A percentile compares a stretch with the other conserved stretches of the same genome.
Conservation (phyloP, 2,329 filamentous ascomycete genomes). For the Trichophyton rubrum region DNA sequence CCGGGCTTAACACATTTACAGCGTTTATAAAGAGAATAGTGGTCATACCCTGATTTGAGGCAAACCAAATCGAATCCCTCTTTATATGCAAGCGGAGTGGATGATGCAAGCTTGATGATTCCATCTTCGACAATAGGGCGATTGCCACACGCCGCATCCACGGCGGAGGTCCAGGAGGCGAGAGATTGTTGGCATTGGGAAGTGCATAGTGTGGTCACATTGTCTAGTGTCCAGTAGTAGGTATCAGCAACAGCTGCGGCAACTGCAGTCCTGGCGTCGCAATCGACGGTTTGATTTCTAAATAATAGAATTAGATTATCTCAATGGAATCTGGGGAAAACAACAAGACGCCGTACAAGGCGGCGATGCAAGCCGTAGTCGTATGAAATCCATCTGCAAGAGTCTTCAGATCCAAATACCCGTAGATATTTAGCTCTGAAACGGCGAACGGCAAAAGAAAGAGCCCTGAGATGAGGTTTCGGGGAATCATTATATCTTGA, state of each 20-base stretch:
- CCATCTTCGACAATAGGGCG: background rate
- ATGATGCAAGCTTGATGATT: background rate
- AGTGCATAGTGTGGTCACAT: background rate
- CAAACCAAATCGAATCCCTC: background rate
- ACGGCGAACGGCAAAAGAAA: background rate
- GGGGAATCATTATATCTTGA: background rate
- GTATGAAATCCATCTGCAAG: background rate
- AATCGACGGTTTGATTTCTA: background rate
- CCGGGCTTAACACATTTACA: background rate
- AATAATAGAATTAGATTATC: background rate
- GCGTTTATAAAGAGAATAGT: background rate
- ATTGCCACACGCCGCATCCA: background rate
- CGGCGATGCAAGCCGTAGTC: background rate
- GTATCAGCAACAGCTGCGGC: background rate
- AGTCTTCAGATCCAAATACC: background rate
- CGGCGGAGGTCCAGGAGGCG: background rate
- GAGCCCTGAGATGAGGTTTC: background rate
- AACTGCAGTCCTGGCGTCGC: background rate
- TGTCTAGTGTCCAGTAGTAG: background rate
- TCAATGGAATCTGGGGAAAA: background rate
- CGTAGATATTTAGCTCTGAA: background rate
- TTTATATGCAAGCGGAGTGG: background rate
- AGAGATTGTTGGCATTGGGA: background rate
- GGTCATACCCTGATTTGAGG: background rate
- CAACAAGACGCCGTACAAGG: background rate